These are phyloP conservation scores for Sugiyamaella marilandica DNA, from an alignment of 805 yeast species.

Conservation along the genomic window DNA sequence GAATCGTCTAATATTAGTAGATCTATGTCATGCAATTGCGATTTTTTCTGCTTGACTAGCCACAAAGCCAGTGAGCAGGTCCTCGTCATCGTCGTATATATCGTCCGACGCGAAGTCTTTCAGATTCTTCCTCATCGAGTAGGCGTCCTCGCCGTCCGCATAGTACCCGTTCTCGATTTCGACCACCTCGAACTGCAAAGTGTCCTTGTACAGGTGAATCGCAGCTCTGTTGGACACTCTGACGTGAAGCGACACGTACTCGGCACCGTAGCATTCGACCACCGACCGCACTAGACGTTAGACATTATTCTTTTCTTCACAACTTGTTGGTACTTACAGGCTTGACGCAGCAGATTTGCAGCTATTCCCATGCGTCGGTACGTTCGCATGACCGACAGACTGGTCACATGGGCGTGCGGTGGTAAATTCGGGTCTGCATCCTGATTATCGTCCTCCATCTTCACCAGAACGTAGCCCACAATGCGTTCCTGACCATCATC, in stretches of 20 bases:
- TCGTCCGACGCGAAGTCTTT: conserved; percentile 22
- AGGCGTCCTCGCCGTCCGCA: conserved; percentile 97
- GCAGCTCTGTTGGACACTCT: conserved; percentile 94
- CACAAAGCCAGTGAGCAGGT: conserved; percentile 20
- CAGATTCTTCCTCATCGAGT: conserved; percentile 79
- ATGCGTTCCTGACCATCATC: conserved; percentile 71
- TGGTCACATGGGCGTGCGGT: conserved; percentile 88
- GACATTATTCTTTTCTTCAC: conserved; percentile 6
- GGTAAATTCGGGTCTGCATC: conserved; percentile 21
- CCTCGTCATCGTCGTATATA: conserved; percentile 25
- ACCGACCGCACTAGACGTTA: conserved; percentile 75
- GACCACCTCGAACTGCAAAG: conserved; percentile 75
- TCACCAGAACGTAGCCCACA: conserved; percentile 94
- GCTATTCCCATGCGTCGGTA: conserved; percentile 95
- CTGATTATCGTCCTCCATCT: conserved; percentile 81
- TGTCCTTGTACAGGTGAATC: conserved; percentile 80
- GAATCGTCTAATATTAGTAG: background rate
- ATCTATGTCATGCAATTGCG: background rate
- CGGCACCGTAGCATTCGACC: conserved; percentile 74
- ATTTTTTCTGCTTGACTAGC: conserved; percentile 6
- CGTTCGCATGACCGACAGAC: conserved; percentile 90
- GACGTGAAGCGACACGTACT: conserved; percentile 86
- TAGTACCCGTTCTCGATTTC: conserved; percentile 84
- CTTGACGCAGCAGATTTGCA: conserved; percentile 63
- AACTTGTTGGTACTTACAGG: conserved; percentile 4